Percentiles rank a stretch among this genome's conserved stretches.
Conservation (phyloP, 2,329 filamentous ascomycete genomes). For the Kalaharituber pfeilii region DNA sequence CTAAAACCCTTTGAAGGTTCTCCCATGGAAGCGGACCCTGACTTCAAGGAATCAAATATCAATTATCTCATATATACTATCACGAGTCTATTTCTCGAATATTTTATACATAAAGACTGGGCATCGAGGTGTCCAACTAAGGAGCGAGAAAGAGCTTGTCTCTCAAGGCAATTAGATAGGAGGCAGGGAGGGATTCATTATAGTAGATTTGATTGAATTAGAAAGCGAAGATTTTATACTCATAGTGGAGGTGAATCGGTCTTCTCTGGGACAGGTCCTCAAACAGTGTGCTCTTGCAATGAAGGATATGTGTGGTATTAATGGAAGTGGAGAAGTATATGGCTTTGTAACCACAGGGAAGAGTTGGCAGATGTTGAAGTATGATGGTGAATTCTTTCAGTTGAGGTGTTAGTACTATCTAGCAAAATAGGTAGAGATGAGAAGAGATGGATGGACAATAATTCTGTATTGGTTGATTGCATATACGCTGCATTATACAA, state of each 20-base stretch:
- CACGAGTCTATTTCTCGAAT: constrained; percentile 6
- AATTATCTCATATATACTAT: constrained; percentile 6
- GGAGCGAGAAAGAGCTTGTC: constrained; percentile 1
- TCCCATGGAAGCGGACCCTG: neutral
- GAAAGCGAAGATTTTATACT: neutral
- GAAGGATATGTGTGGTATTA: constrained; percentile 5
- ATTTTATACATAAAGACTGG: constrained; percentile 7
- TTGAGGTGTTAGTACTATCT: constrained; percentile 1
- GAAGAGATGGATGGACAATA: constrained; percentile 2
- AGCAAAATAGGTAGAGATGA: constrained; percentile 2
- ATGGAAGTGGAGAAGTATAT: constrained; percentile 1
- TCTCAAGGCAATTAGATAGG: constrained; percentile 4
- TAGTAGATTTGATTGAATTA: neutral
- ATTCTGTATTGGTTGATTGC: constrained; percentile 4
- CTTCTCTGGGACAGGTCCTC: neutral
- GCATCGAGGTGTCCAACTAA: constrained; percentile 3
- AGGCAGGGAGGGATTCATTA: neutral
- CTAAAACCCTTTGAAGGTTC: neutral
- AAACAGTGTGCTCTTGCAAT: neutral
- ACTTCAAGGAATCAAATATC: constrained; percentile 7
- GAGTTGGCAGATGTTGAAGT: constrained; percentile 2
- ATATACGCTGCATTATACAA: neutral
- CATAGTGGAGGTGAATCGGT: constrained; percentile 1
- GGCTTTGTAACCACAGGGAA: constrained; percentile 6
- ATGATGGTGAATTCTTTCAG: constrained; percentile 5